A percentile compares a stretch with the other conserved stretches of the same genome.
phyloP scores from a whole-genome alignment of 768 basidiomycete genomes.

The Trametes sanguinea region DNA sequence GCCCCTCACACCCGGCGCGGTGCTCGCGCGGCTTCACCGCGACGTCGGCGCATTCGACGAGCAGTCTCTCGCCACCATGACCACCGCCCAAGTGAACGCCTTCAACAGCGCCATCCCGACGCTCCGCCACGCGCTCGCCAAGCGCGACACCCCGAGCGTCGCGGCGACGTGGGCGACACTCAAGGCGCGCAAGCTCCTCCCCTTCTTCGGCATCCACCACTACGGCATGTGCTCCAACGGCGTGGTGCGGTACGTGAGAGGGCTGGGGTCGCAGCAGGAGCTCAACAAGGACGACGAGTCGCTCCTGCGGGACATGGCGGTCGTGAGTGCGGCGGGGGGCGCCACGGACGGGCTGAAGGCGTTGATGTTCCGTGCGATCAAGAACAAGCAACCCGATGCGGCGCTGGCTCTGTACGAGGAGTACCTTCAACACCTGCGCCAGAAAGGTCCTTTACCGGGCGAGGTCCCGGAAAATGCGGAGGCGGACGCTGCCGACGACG shows the following conservation, averaged over 20 bases:
- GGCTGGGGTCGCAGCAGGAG: not conserved
- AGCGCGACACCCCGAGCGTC: constrained; percentile 36
- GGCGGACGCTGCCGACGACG: not conserved
- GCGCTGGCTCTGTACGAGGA: constrained; percentile 18
- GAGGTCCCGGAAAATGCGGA: not conserved
- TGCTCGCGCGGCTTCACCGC: constrained; percentile 6
- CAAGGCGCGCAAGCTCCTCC: constrained; percentile 44
- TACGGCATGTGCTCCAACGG: constrained; percentile 42
- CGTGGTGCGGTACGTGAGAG: constrained; percentile 29
- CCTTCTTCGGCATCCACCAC: constrained; percentile 46
- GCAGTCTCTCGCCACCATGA: not conserved
- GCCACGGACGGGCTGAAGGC: constrained; percentile 41
- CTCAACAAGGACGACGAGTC: constrained; percentile 31
- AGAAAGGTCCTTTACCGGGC: constrained; percentile 17
- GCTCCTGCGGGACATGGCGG: constrained; percentile 48
- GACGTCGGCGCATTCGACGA: constrained; percentile 17
- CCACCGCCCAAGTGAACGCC: constrained; percentile 31
- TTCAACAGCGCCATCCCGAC: constrained; percentile 40
- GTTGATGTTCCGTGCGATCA: constrained; percentile 19
- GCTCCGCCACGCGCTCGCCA: constrained; percentile 42
- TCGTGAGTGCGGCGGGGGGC: constrained; percentile 48
- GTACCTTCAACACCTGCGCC: constrained; percentile 26
- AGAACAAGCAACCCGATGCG: constrained; percentile 24
- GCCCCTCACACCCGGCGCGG: constrained; percentile 10
- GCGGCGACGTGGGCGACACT: constrained; percentile 46